Percentiles rank a stretch among this genome's conserved stretches.
phyloP scores from a whole-genome alignment of 2,329 filamentous ascomycete genomes.

The Metarhizium rileyi region DNA sequence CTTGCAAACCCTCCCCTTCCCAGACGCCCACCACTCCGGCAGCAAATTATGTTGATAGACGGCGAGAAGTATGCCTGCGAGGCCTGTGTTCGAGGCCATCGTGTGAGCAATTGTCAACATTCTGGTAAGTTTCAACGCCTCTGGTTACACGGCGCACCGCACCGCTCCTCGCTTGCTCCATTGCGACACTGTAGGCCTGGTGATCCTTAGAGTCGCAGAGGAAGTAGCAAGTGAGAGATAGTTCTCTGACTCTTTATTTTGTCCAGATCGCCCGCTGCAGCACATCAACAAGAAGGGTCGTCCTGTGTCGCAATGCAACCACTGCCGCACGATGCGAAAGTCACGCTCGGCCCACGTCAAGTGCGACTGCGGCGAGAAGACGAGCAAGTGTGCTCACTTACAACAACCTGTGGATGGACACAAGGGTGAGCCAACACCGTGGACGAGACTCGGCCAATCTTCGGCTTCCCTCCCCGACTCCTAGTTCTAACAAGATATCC shows the following conservation, averaged over 20 bases:
- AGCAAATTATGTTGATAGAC: conserved; percentile 63
- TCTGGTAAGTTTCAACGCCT: conserved; percentile 55
- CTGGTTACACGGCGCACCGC: background rate
- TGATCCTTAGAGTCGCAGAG: background rate
- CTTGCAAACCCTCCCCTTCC: background rate
- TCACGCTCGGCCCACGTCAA: conserved; percentile 89
- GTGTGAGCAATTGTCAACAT: conserved; percentile 97
- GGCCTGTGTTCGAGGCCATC: conserved; percentile 95
- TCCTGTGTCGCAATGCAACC: conserved; percentile 93
- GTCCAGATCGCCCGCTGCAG: conserved; percentile 73
- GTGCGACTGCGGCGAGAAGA: conserved; percentile 94
- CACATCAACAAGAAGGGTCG: conserved; percentile 98
- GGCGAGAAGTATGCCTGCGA: conserved; percentile 98
- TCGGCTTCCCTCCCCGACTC: conserved; percentile 5
- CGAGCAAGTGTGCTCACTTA: conserved; percentile 57
- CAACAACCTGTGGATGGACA: conserved; percentile 48
- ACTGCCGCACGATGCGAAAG: conserved; percentile 94
- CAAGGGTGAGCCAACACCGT: conserved; percentile 38
- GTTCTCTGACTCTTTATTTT: background rate
- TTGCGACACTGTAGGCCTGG: background rate
- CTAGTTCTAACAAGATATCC: conserved; percentile 8
- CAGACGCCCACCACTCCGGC: background rate
- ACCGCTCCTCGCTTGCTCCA: conserved; percentile 1
- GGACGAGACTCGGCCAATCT: background rate
- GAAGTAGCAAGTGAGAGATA: background rate